phyloP scores from a whole-genome alignment of 257 asterid species.

The Paraleonurus japonicus region DNA sequence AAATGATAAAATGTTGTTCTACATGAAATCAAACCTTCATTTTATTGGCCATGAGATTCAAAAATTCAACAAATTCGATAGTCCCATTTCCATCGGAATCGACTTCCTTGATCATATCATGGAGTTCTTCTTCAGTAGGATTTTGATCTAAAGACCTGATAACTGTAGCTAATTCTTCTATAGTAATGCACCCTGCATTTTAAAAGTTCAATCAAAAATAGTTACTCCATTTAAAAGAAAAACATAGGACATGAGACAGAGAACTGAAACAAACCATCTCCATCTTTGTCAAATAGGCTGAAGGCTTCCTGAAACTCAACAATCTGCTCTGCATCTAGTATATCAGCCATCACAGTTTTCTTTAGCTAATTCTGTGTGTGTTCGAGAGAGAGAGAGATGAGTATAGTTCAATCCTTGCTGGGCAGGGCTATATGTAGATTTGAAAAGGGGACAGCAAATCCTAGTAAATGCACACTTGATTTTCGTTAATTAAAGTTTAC shows the following conservation, averaged over 20 bases:
- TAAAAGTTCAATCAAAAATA: background rate
- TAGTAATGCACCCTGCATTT: constrained; percentile 44
- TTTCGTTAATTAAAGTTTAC: constrained; percentile 22
- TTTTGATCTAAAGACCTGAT: constrained; percentile 44
- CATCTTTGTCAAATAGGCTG: constrained; percentile 47
- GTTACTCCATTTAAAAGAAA: background rate
- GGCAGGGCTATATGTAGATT: constrained; percentile 54
- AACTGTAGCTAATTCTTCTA: constrained; percentile 44
- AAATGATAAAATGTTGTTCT: background rate
- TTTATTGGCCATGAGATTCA: constrained; percentile 48
- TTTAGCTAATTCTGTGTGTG: background rate
- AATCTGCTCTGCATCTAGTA: constrained; percentile 35
- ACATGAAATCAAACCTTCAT: constrained; percentile 48
- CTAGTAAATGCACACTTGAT: constrained; percentile 21
- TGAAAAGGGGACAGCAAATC: constrained; percentile 28
- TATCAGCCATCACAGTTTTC: constrained; percentile 28
- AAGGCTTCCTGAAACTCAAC: constrained; percentile 42
- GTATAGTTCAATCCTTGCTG: constrained; percentile 47
- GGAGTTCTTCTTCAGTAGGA: constrained; percentile 46
- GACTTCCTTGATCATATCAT: constrained; percentile 46
- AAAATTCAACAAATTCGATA: constrained; percentile 46
- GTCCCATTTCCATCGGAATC: constrained; percentile 52
- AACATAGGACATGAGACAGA: background rate
- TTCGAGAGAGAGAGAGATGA: constrained; percentile 28
- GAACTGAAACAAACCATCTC: constrained; percentile 33